Base-by-base conservation (phyloP, 345 rosid species). In the Brassica carinata region DNA sequence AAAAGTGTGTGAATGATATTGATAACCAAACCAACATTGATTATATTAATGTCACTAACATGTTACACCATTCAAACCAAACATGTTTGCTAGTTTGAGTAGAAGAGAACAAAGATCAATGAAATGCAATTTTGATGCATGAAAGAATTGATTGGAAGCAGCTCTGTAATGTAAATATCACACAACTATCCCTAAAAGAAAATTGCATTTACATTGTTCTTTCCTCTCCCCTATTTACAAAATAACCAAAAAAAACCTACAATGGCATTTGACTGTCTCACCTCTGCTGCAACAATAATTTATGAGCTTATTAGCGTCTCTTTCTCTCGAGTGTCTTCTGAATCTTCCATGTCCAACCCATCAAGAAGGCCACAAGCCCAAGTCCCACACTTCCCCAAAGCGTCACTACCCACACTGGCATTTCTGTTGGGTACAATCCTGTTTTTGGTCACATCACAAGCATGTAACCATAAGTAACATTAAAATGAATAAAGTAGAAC, bases 341-440 rank as follows among this genome's bases (percentile, higher is more conserved):
- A 13, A 88, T 80, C 83, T 88, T 90, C 91, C 92, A 89, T 23
- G 94, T 89, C 99, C 99, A 96, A 58, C 84, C 48, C 17, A 86
- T 80, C 85, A 96, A 66, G 84, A 88, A 90, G 53, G 79, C 79
- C 14, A 90, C 48, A 5, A 93, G 91, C 27, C 80, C 85, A 59
- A 81, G 77, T 67, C 97, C 99, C 73, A 87, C 83, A 14, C 85
- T 83, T 38, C 86, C 79, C 99, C 98, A 96, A 71, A 92, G 89
- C 31, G 83, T 78, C 48, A 85, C 84, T 90, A 93, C 82, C 97
- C 89, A 86, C 23, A 67, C n/a, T 2, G 98, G 98, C 99, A 96
- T 96, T 26, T 87, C 79, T 5, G 88, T 87, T 43, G 99, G 98
- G 82, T 92, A 96, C 63, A 96, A 82, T 53, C 99, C 99, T 96